Evolutionary conservation across 129 eudicot species (phyloP), one percentile per base, ranked within the genome.

Genomic region (Centella asiatica): DNA sequence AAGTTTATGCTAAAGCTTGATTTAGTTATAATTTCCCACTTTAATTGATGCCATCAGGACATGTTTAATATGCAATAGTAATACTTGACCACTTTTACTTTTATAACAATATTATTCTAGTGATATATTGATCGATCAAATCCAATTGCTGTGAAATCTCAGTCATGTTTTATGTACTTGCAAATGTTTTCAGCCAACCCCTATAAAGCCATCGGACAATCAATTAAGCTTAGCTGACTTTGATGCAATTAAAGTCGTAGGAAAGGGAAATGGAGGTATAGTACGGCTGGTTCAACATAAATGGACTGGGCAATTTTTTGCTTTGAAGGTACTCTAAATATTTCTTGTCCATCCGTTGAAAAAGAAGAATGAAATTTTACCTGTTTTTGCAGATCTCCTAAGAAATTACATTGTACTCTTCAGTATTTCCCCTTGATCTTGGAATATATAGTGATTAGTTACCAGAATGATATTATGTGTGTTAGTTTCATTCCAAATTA

Each of bases 231-330:
- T 93, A 60, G 99, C 96, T 32, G 99, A 93, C 73, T 85, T 93
- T 46, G 99, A 93, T 69, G 90, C 89, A 25, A 68, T 85, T 28
- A 81, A 88, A 80, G 99, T 87, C 42, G 85, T 93, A 50, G 99
- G 99, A 47, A 85, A 93, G 76, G 99, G 99, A 42, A 88, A 80
- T 46, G 95, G 99, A 60, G 99, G 99, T 63, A 73, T 93, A 34
- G 99, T 93, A 76, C 99, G 89, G 25, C 67, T 93, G 84, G 99
- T 93, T 53, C 95, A 88, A 40, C 96, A 93, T 66, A 93, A 93
- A 72, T 93, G 99, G 99, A 93, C 99, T 11, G 85, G 80, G n/a
- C 99, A 93, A 60, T 93, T 93, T 84, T 93, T 93, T 62, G 99
- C 99, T 65, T 73, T 93, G 54, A 93, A 93, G 99, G 99, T 93